phyloP scores from a whole-genome alignment of 306 rosid species.

The Hippophae gyantsensis region DNA sequence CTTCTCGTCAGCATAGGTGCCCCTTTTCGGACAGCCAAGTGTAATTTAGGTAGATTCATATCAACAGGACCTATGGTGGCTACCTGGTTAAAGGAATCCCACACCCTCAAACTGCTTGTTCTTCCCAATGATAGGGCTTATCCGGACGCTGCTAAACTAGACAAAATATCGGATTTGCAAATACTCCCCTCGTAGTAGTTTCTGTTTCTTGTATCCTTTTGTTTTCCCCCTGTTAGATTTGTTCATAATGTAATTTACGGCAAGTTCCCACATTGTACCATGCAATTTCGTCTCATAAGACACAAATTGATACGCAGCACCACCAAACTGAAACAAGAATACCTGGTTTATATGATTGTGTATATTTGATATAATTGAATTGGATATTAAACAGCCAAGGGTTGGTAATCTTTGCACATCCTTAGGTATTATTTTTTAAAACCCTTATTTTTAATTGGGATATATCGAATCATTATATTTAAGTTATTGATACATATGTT shows the following conservation, averaged over 20 bases:
- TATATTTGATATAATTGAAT: too few relatives aligned
- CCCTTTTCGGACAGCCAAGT: conserved; percentile 54
- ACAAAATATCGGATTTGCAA: conserved; percentile 27
- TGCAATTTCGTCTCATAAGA: too few relatives aligned
- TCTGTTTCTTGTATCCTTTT: background rate
- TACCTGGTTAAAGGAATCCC: conserved; percentile 63
- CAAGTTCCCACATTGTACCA: background rate
- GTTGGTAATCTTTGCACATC: too few relatives aligned
- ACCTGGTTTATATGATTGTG: too few relatives aligned
- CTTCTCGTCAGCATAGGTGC: conserved; percentile 66
- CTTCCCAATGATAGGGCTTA: conserved; percentile 48
- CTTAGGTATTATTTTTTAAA: too few relatives aligned
- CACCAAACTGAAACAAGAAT: too few relatives aligned
- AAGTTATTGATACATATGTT: too few relatives aligned
- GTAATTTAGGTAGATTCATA: conserved; percentile 65
- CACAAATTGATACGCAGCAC: too few relatives aligned
- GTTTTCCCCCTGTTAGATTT: background rate
- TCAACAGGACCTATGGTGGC: conserved; percentile 59
- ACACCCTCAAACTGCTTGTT: conserved; percentile 51
- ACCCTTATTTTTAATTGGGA: too few relatives aligned
- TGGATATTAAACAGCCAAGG: too few relatives aligned
- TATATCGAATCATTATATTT: too few relatives aligned
- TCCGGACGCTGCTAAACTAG: conserved; percentile 25
- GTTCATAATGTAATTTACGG: conserved; percentile 2
- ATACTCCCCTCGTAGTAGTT: conserved; percentile 33